Evolutionary conservation across 2,329 filamentous ascomycete species (phyloP), one percentile per base, ranked within the genome.

Genomic region (Xylaria polymorpha): DNA sequence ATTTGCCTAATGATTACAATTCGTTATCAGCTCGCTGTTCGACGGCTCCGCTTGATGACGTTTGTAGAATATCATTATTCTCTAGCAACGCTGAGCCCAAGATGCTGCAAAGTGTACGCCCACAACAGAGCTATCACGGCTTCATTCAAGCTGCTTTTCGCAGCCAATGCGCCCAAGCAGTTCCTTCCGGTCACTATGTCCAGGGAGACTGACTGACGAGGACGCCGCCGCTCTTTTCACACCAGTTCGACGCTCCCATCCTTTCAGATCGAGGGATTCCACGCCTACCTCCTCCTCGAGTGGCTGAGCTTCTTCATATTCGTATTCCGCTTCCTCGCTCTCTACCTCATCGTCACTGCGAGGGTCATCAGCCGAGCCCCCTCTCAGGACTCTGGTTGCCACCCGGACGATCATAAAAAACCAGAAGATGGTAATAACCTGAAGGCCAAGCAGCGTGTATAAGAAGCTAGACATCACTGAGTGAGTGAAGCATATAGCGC

Each of bases 341-440:
- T 89, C 90, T 25, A 90, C 92, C 80, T 97, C 94, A 72, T 94
- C 93, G 74, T 98, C 95, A 71, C 93, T 97, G 65, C 96, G 90
- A 20, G 89, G 87, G 77, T 99, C 96, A 72, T 98, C 94, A 5
- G 95, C 94, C 39, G 88, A 85, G 44, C 86, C 88, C 39, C 95
- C 94, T 60, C 86, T 87, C 43, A 98, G 78, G 6, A 98, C 94
- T 70, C 91, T 90, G 71, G 92, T 86, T 25, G 94, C 94, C 2
- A 99, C 92, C 66, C 90, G 89, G 46, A 94, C 81, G 73, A 98
- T 97, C 90, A 97, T 92, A 71, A 85, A 86, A 77, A 98, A 97
- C 96, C 96, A 98, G 70, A 92, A 86, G 43, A 97, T 83, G 39
- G 92, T 94, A 62, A 99, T 87, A 25, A 86, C 83, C 80, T 98